phyloP scores from a whole-genome alignment of 1,284 basidiomycete genomes.

The Salmacisia buchloeana region DNA sequence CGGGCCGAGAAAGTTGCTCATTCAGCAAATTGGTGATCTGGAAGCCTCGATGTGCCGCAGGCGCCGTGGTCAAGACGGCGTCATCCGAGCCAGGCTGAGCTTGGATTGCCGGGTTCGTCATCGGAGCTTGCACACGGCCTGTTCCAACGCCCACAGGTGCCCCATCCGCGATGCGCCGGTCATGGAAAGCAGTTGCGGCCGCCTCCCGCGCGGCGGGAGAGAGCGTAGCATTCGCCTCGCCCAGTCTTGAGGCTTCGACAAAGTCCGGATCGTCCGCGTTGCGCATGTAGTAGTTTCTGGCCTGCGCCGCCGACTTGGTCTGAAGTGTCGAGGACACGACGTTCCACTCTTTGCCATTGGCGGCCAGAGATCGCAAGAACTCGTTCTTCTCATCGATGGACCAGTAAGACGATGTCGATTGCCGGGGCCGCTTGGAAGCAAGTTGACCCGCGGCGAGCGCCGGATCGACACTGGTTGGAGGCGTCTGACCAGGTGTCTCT shows the following conservation, averaged over 20 bases:
- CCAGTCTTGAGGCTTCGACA: conserved; percentile 33
- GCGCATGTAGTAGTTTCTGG: conserved; percentile 61
- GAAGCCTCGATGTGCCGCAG: background rate
- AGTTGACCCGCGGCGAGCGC: too few species aligned
- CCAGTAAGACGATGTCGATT: conserved; percentile 55
- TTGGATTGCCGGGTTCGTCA: background rate
- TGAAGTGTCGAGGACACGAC: conserved; percentile 68
- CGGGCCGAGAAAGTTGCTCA: background rate
- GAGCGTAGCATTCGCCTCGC: conserved; percentile 24
- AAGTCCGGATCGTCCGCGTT: conserved; percentile 42
- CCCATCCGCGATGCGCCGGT: background rate
- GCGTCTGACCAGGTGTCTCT: background rate
- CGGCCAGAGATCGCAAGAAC: conserved; percentile 63
- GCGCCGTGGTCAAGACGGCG: background rate
- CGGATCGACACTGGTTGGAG: conserved; percentile 34
- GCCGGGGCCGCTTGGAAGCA: conserved; percentile 24
- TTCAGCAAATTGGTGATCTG: conserved; percentile 1
- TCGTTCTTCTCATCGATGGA: conserved; percentile 56
- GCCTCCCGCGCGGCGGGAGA: background rate
- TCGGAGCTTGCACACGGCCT: background rate
- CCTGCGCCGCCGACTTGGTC: conserved; percentile 74
- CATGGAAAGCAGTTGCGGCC: background rate
- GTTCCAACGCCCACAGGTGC: conserved; percentile 4
- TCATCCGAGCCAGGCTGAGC: background rate
- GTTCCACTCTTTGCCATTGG: conserved; percentile 70